Conservation (phyloP, 2,329 filamentous ascomycete genomes). For the Aspergillus unguis region DNA sequence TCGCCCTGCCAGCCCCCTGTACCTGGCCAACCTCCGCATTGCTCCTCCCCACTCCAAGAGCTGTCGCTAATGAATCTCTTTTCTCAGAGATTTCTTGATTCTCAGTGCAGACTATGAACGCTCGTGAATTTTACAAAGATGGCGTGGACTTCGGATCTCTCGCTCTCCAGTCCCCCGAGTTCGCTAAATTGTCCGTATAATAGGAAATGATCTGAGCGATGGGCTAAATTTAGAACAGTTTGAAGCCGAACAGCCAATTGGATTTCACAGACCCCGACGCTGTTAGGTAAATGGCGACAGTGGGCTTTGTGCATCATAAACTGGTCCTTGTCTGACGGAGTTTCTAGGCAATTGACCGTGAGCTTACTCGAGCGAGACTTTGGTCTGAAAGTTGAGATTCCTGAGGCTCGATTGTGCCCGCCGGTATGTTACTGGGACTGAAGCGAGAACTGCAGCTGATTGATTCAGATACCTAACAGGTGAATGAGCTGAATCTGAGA, state of each 20-base stretch:
- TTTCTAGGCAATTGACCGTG: conserved; percentile 64
- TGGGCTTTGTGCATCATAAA: conserved; percentile 8
- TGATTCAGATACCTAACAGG: conserved; percentile 45
- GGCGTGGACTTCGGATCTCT: conserved; percentile 62
- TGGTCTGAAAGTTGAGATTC: conserved; percentile 65
- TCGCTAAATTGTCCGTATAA: conserved; percentile 54
- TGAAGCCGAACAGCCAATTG: conserved; percentile 58
- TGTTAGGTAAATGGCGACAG: conserved; percentile 57
- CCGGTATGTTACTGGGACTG: conserved; percentile 54
- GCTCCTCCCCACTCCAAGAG: neutral
- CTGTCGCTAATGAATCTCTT: neutral
- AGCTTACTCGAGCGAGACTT: conserved; percentile 75
- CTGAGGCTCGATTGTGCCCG: conserved; percentile 77
- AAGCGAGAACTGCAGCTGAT: conserved; percentile 8
- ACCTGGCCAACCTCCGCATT: conserved; percentile 4
- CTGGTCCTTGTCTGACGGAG: conserved; percentile 9
- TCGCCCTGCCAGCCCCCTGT: neutral
- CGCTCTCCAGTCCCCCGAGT: conserved; percentile 57
- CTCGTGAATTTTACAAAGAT: conserved; percentile 51
- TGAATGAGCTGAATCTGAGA: conserved; percentile 18
- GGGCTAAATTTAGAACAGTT: conserved; percentile 30
- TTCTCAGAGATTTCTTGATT: no score
- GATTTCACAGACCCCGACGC: conserved; percentile 77
- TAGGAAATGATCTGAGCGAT: conserved; percentile 38
- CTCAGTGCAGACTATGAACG: conserved; percentile 26